Evolutionary conservation across 352 stramenopile species (phyloP).

Genomic region (Phytopythium sindhum): DNA sequence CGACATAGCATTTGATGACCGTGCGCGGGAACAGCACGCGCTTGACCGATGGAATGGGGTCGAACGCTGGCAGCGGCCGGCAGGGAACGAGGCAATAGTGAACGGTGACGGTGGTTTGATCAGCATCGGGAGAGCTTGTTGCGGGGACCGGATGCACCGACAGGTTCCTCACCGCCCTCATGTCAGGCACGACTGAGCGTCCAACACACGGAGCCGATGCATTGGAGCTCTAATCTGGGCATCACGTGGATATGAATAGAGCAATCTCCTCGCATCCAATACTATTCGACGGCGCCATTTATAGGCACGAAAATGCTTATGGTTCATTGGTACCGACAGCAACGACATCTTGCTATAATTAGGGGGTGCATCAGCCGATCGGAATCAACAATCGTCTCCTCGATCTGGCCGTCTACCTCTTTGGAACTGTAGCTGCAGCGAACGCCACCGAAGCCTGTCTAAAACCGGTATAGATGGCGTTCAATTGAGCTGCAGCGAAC

Average conservation of each 20-base stretch:
- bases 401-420: too few species aligned
- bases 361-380: too few species aligned
- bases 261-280: neutral
- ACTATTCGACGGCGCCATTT: too few species aligned
- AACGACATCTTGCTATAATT: too few species aligned
- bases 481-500: too few species aligned
- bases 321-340: too few species aligned
- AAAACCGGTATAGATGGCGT: too few species aligned
- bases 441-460: too few species aligned
- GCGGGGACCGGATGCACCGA: neutral
- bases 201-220: neutral
- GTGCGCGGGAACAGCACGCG: neutral
- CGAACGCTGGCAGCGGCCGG: slow-evolving; percentile 3
- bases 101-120: neutral
- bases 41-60: slow-evolving; percentile 1
- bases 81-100: neutral
- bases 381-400: too few species aligned
- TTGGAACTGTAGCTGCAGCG: too few species aligned
- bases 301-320: too few species aligned
- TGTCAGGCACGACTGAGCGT: neutral
- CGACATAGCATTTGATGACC: neutral
- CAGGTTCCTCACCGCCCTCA: neutral
- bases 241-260: neutral
- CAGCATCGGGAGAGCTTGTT: neutral
- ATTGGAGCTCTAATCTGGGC: too few species aligned